Conservation (phyloP, 768 basidiomycete genomes). For the Lentinula sp. region DNA sequence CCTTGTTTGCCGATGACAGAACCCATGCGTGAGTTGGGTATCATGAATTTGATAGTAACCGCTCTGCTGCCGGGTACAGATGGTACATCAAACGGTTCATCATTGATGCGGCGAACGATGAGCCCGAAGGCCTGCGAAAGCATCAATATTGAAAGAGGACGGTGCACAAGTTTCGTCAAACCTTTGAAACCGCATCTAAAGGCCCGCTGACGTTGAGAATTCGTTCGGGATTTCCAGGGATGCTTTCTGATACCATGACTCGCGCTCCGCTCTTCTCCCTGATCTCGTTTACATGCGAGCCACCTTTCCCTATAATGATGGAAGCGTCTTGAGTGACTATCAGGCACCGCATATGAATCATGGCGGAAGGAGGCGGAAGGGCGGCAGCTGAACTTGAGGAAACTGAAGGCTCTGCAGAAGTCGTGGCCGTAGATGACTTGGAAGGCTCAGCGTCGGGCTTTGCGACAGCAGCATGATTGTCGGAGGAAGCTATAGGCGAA, state of each 20-base stretch:
- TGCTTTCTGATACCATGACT: constrained; percentile 97
- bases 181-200: constrained; percentile 98
- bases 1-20: constrained; percentile 98
- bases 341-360: constrained; percentile 95
- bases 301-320: constrained; percentile 96
- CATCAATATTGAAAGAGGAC: not conserved
- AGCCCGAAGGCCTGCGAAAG: constrained; percentile 85
- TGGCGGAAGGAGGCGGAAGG: constrained; percentile 58
- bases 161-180: constrained; percentile 23
- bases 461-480: constrained; percentile 20
- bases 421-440: constrained; percentile 11
- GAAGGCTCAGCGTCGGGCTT: not conserved
- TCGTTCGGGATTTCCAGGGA: constrained; percentile 98
- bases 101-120: constrained; percentile 97
- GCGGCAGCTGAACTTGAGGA: constrained; percentile 26
- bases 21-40: constrained; percentile 98
- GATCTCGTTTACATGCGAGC: constrained; percentile 97
- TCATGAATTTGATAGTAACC: constrained; percentile 99
- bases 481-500: constrained; percentile 40
- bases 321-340: constrained; percentile 99
- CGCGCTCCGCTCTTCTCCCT: constrained; percentile 95
- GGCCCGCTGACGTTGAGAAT: constrained; percentile 96
- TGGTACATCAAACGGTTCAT: constrained; percentile 96
- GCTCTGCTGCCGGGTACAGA: constrained; percentile 97
- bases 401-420: constrained; percentile 29